A percentile compares a stretch with the other conserved stretches of the same genome.
phyloP scores from a whole-genome alignment of 2,329 filamentous ascomycete genomes.

The Fusarium hostae region DNA sequence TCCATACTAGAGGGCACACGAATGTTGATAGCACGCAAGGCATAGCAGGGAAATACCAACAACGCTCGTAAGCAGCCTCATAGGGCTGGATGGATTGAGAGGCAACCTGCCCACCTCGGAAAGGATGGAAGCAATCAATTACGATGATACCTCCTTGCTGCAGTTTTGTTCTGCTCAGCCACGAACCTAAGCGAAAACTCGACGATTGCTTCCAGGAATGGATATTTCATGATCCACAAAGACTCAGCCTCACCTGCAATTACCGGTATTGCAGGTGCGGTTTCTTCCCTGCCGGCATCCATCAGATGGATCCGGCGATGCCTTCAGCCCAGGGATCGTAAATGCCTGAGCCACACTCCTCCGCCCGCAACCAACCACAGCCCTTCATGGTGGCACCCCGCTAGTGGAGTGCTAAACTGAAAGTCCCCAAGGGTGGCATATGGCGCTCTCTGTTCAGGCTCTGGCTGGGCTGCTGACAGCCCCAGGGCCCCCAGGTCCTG shows the following conservation, averaged over 20 bases:
- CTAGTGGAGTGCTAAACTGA: conserved; percentile 6
- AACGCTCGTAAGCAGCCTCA: neutral
- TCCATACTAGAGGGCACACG: neutral
- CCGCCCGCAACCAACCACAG: conserved; percentile 17
- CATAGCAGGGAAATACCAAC: neutral
- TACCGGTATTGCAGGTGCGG: conserved; percentile 2
- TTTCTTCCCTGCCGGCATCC: conserved; percentile 16
- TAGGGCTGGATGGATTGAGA: conserved; percentile 26
- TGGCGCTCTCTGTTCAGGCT: conserved; percentile 11
- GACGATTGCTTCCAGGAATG: neutral
- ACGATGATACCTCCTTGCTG: neutral
- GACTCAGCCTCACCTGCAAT: conserved; percentile 26
- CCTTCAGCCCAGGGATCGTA: conserved; percentile 6
- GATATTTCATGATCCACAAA: conserved; percentile 9
- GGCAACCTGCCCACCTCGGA: conserved; percentile 10
- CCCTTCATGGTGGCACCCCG: neutral
- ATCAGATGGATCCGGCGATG: conserved; percentile 23
- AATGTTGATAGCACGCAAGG: neutral
- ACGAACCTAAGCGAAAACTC: conserved; percentile 16
- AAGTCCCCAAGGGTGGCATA: conserved; percentile 14
- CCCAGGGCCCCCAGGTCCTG: neutral
- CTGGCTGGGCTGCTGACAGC: conserved; percentile 8
- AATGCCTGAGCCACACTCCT: conserved; percentile 20
- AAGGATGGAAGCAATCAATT: conserved; percentile 9
- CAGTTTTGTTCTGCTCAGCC: conserved; percentile 12